phyloP scores from a whole-genome alignment of 768 basidiomycete genomes.

The Holtermanniella nyarrowii region DNA sequence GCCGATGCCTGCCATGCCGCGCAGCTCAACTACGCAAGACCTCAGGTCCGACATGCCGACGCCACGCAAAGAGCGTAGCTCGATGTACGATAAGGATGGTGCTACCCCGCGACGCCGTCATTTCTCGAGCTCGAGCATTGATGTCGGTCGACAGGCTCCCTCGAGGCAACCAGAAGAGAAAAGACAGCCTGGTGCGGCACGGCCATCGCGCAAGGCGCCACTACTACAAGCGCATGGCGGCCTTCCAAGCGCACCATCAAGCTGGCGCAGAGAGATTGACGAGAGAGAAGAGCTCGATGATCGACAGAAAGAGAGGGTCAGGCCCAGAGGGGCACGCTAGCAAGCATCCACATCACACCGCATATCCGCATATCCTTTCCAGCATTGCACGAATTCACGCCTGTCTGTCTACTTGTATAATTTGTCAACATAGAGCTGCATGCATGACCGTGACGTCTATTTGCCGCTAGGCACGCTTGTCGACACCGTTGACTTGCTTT shows the following conservation, averaged over 20 bases:
- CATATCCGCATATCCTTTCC: no score
- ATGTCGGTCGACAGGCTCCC: background rate
- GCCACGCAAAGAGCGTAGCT: background rate
- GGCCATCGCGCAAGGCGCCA: background rate
- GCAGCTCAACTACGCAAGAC: conserved; percentile 2
- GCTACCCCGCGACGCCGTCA: background rate
- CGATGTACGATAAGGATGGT: background rate
- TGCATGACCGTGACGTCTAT: no score
- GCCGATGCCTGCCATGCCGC: background rate
- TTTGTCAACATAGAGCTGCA: background rate
- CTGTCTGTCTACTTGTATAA: background rate
- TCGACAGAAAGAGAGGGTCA: background rate
- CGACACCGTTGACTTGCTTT: background rate
- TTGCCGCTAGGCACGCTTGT: background rate
- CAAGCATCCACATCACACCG: background rate
- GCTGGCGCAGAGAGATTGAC: background rate
- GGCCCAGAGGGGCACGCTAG: no score
- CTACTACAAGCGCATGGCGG: background rate
- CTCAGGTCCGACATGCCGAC: background rate
- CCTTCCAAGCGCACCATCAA: background rate
- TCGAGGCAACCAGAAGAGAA: background rate
- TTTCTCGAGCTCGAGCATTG: background rate
- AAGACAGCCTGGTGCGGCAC: background rate
- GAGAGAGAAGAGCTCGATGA: no score
- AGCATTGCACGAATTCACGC: no score